Evolutionary conservation across 345 rosid species (phyloP).

Genomic region (Citrus medica): DNA sequence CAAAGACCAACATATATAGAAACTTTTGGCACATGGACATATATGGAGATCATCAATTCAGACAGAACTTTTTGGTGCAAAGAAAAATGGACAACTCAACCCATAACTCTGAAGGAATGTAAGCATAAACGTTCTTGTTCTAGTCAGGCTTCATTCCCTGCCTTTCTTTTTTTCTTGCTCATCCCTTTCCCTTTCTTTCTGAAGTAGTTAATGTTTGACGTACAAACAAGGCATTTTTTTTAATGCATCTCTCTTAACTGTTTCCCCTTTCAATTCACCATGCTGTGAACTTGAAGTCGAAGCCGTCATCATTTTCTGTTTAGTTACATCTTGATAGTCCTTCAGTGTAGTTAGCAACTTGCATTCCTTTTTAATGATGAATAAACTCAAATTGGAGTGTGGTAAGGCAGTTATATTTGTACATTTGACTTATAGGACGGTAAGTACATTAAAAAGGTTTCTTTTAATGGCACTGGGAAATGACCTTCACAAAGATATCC

Average conservation of each 20-base stretch:
- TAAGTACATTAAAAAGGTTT: too few relatives aligned
- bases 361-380: background rate
- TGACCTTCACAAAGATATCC: slow-evolving; percentile 1
- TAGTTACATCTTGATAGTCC: background rate
- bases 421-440: background rate
- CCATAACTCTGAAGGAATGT: background rate
- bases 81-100: background rate
- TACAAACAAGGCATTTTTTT: background rate
- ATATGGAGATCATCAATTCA: background rate
- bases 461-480: background rate
- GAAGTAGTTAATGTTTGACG: background rate
- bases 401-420: too few relatives aligned
- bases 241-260: background rate
- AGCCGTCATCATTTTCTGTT: background rate
- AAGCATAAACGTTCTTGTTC: background rate
- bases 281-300: background rate
- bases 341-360: background rate
- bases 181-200: background rate
- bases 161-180: background rate
- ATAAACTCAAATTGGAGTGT: background rate
- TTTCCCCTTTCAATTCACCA: background rate
- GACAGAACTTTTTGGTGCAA: background rate
- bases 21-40: background rate
- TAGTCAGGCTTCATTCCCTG: background rate
- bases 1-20: background rate